Base-by-base conservation (phyloP, 257 asterid genomes). In the Prunella vulgaris region DNA sequence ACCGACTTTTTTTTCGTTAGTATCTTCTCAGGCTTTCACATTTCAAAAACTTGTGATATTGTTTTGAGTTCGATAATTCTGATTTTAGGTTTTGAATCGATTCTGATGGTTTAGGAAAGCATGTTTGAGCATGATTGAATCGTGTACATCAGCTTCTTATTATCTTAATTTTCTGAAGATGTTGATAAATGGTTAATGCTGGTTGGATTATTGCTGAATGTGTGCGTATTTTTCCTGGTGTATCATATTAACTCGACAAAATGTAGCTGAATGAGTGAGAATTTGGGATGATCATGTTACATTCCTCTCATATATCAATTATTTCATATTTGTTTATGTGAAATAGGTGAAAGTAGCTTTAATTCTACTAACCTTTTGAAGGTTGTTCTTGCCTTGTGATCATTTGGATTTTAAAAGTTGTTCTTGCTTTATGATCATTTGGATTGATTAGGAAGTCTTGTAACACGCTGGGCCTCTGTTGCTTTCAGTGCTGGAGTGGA, bases 401-500 rank as follows among this genome's bases (percentile, higher is more conserved):
- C n/a, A n/a, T n/a, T n/a, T n/a, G n/a, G n/a, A n/a, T 49, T 52
- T 27, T 9, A 18, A 63, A 49, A 18, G 5, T 68, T 38, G 40
- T 46, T 33, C 15, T 1, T 17, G 15, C 30, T 27, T 58, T 57
- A 20, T 68, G 25, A 44, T 27, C 64, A 69, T 27, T 52, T 30
- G 30, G 71, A 30, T 35, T 53, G 38, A 58, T 76, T 33, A 17
- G 97, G 97, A 78, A 93, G 95, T 70, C 97, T 97, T 17, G 91
- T 71, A 24, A 87, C 96, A 60, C 95, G 96, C 65, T 90, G 96
- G 98, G 95, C 96, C 38, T 81, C 97, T 20, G 88, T 90, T 38
- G 88, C 93, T 65, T 85, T 93, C 68, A 97, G 92, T 69, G 95
- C 95, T 60, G 97, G 97, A 57, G 56, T 85, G 60, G 98, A 96